These are phyloP conservation scores for Globisporangium parvum DNA, from an alignment of 352 stramenopile species.

Conservation along the genomic window DNA sequence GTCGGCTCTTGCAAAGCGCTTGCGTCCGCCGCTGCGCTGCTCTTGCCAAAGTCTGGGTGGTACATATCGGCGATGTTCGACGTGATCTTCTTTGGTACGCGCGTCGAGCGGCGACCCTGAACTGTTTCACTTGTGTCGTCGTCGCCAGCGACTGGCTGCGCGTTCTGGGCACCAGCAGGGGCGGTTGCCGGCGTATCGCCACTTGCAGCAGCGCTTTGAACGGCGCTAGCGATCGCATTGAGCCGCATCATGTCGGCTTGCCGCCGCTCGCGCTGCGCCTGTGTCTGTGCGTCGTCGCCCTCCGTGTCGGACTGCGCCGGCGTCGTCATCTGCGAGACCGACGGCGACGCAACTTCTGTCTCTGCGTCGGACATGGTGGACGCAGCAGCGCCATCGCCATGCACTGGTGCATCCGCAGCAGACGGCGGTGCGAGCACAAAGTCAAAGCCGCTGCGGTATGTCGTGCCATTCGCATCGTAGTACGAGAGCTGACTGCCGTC, in stretches of 20 bases:
- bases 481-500: conserved; percentile 46
- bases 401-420: background rate
- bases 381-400: conserved; percentile 1
- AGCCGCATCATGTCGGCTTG: conserved; percentile 19
- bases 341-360: conserved; percentile 47
- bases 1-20: conserved; percentile 32
- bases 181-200: background rate
- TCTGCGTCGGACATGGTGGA: conserved; percentile 41
- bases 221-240: conserved; percentile 23
- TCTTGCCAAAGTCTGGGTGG: conserved; percentile 55
- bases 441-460: conserved; percentile 47
- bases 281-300: conserved; percentile 24
- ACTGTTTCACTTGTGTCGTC: conserved; percentile 12
- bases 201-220: conserved; percentile 8
- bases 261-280: conserved; percentile 24
- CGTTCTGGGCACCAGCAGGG: background rate
- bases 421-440: conserved; percentile 31
- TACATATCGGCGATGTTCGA: conserved; percentile 77
- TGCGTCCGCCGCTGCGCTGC: conserved; percentile 8
- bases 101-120: conserved; percentile 37
- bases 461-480: conserved; percentile 62
- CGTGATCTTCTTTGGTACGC: conserved; percentile 72
- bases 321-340: conserved; percentile 65
- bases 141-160: background rate
- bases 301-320: conserved; percentile 63